These are phyloP conservation scores for Lolium perenne DNA, from an alignment of 176 grass and related monocot species.

Conservation along the genomic window DNA sequence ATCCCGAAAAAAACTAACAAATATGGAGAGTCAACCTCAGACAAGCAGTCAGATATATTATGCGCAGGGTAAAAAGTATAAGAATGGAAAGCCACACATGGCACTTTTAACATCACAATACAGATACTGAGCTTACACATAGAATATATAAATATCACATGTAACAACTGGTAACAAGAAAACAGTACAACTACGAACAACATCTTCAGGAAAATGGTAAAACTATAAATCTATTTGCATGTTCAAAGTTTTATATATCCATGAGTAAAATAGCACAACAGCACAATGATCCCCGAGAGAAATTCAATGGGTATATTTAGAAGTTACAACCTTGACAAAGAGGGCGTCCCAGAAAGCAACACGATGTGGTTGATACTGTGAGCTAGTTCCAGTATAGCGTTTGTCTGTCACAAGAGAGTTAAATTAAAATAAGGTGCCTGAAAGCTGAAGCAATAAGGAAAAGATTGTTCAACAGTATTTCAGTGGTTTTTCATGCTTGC, in stretches of 20 bases:
- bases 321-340: slow-evolving; percentile 88
- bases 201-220: slow-evolving; percentile 1
- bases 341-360: slow-evolving; percentile 94
- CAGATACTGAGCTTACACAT: slow-evolving; percentile 24
- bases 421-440: slow-evolving; percentile 21
- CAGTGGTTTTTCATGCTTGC: background rate
- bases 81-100: slow-evolving; percentile 22
- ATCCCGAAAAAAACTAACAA: slow-evolving; percentile 15
- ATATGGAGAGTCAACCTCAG: slow-evolving; percentile 17
- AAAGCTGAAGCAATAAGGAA: slow-evolving; percentile 29
- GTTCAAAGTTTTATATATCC: slow-evolving; percentile 14
- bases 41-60: slow-evolving; percentile 6
- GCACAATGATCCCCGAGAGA: slow-evolving; percentile 23
- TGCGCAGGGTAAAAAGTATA: slow-evolving; percentile 15
- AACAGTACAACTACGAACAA: background rate
- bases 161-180: slow-evolving; percentile 25
- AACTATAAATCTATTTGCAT: slow-evolving; percentile 21
- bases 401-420: slow-evolving; percentile 62
- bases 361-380: slow-evolving; percentile 58
- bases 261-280: slow-evolving; percentile 8
- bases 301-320: slow-evolving; percentile 46
- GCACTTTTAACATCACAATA: slow-evolving; percentile 13
- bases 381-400: slow-evolving; percentile 76
- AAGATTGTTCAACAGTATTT: slow-evolving; percentile 12
- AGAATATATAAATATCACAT: slow-evolving; percentile 22